Evolutionary conservation across 176 grass and related monocot genomes (phyloP).

Genomic region (Thalia dealbata): DNA sequence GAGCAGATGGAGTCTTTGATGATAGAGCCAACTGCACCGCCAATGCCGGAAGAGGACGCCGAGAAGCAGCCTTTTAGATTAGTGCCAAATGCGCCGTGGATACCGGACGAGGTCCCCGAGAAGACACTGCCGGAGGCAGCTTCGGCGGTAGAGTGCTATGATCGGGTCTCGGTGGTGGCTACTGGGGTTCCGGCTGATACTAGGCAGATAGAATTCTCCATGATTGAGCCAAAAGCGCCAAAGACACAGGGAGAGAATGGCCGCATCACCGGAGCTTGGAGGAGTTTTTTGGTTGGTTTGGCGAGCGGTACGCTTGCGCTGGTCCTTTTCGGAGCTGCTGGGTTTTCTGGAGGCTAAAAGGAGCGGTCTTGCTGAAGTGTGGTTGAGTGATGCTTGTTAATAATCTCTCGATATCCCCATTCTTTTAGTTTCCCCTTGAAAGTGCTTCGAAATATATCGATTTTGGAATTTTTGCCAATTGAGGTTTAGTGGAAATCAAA

Average conservation of each 20-base stretch:
- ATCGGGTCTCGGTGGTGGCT: neutral
- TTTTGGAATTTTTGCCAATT: neutral
- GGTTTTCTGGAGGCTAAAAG: neutral
- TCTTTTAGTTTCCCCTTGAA: neutral
- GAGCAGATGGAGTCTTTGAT: neutral
- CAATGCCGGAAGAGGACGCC: neutral
- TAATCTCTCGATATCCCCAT: neutral
- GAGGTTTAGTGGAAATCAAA: neutral
- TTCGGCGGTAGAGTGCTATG: neutral
- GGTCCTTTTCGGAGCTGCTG: slow-evolving; percentile 2
- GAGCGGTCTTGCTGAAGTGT: neutral
- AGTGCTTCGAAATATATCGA: neutral
- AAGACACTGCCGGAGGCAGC: neutral
- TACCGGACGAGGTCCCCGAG: neutral
- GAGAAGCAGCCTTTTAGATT: neutral
- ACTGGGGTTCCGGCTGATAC: neutral
- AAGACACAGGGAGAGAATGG: too few species aligned
- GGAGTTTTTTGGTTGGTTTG: slow-evolving; percentile 27
- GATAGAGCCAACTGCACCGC: slow-evolving; percentile 22
- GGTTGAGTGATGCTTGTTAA: neutral
- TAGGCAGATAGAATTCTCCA: neutral
- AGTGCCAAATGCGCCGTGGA: neutral
- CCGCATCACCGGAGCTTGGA: neutral
- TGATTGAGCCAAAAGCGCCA: neutral
- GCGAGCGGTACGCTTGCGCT: slow-evolving; percentile 20